A percentile compares a stretch with the other conserved stretches of the same genome.
phyloP scores from a whole-genome alignment of 2,329 filamentous ascomycete genomes.

The Tolypocladium album region DNA sequence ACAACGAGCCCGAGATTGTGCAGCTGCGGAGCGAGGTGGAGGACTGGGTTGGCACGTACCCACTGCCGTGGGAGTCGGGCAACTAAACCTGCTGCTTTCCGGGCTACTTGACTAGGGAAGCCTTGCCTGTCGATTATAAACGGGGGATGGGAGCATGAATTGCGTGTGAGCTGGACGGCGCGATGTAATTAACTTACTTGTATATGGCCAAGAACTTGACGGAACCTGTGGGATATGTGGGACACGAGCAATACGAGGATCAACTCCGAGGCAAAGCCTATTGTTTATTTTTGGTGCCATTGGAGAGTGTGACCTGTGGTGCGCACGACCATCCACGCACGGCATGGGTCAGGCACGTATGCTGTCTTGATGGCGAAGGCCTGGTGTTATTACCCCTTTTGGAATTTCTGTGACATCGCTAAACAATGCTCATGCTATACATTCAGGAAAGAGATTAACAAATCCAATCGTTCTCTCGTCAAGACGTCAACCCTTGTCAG shows the following conservation, averaged over 20 bases:
- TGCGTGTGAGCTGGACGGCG: not conserved
- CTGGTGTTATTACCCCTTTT: not conserved
- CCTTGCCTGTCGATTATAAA: not conserved
- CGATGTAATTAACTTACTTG: conserved; percentile 7
- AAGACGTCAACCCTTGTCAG: not conserved
- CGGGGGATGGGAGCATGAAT: not conserved
- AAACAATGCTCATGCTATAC: not conserved
- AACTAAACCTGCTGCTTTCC: conserved; percentile 7
- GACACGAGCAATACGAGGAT: conserved; percentile 2
- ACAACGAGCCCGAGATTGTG: conserved; percentile 59
- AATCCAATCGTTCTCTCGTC: not conserved
- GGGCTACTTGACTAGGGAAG: not conserved
- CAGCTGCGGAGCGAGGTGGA: conserved; percentile 65
- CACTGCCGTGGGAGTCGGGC: conserved; percentile 52
- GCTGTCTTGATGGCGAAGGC: not conserved
- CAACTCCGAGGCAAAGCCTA: conserved; percentile 1
- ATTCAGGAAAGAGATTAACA: no score
- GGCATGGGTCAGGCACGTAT: not conserved
- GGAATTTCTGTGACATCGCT: not conserved
- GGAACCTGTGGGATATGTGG: not conserved
- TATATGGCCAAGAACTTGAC: not conserved
- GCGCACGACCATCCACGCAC: not conserved
- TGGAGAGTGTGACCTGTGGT: not conserved
- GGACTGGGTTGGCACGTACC: conserved; percentile 67
- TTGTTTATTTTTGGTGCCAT: not conserved